A percentile compares a stretch with the other conserved stretches of the same genome.
Conservation (phyloP, 495 filamentous ascomycete genomes). For the Penicillium samsonianum region DNA sequence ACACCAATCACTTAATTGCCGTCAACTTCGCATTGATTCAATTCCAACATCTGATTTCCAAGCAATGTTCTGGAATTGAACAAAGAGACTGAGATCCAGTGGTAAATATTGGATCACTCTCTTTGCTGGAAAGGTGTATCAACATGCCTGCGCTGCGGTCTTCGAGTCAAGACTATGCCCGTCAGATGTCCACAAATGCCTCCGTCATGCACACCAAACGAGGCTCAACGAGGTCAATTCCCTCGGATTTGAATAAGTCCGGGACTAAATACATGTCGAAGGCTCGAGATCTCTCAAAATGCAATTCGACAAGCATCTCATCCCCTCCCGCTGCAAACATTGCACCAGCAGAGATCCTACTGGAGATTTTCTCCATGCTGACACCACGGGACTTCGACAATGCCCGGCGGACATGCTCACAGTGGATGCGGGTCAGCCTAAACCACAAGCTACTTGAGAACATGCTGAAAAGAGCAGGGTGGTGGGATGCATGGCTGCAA, state of each 20-base stretch:
- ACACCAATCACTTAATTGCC: neutral
- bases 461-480: slow-evolving; percentile 62
- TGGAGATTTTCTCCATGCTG: slow-evolving; percentile 58
- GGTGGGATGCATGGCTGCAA: slow-evolving; percentile 50
- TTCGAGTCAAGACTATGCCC: slow-evolving; percentile 11
- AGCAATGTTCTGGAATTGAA: slow-evolving; percentile 5
- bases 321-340: slow-evolving; percentile 34
- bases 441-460: slow-evolving; percentile 49
- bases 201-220: neutral
- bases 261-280: neutral
- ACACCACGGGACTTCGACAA: slow-evolving; percentile 64
- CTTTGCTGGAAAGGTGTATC: slow-evolving; percentile 4
- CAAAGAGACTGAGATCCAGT: neutral
- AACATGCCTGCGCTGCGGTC: slow-evolving; percentile 22
- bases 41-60: neutral
- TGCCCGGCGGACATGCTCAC: slow-evolving; percentile 63
- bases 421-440: slow-evolving; percentile 68
- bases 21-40: neutral
- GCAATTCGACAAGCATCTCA: neutral
- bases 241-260: neutral
- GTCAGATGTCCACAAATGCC: slow-evolving; percentile 5
- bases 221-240: neutral
- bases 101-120: slow-evolving; percentile 6
- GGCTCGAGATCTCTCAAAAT: neutral
- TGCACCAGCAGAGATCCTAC: slow-evolving; percentile 63